These are phyloP conservation scores for Ambispora gerdemannii DNA, from an alignment of 192 early-diverging fungal species.

Conservation along the genomic window DNA sequence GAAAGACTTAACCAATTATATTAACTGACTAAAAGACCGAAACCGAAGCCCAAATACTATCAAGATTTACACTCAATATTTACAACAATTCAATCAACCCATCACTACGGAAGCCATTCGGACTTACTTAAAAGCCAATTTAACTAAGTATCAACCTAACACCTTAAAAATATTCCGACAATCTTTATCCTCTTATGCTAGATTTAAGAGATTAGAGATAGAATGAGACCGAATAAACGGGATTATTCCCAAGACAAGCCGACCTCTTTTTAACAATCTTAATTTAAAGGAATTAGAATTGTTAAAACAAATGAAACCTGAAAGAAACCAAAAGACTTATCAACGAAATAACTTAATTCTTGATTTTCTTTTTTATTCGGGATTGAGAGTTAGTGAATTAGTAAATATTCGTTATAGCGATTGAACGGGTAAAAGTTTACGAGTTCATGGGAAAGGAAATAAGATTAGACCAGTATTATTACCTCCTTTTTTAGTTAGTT, in stretches of 20 bases:
- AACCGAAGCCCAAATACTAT: slow-evolving; percentile 10
- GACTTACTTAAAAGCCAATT: slow-evolving; percentile 3
- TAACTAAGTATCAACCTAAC: slow-evolving; percentile 3
- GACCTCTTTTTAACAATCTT: background rate
- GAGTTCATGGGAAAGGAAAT: slow-evolving; percentile 5
- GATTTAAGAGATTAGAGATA: slow-evolving; percentile 8
- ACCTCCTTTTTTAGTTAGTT: background rate
- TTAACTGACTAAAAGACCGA: slow-evolving; percentile 12
- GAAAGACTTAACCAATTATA: background rate
- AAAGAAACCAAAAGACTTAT: background rate
- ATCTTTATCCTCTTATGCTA: background rate
- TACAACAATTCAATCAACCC: slow-evolving; percentile 1
- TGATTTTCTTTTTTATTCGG: slow-evolving; percentile 11
- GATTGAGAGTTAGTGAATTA: slow-evolving; percentile 12
- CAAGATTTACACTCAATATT: slow-evolving; percentile 5
- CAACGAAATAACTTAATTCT: slow-evolving; percentile 15
- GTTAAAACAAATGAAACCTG: background rate
- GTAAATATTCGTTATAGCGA: slow-evolving; percentile 2
- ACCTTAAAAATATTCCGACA: slow-evolving; percentile 2
- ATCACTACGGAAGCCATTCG: slow-evolving; percentile 1
- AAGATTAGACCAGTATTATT: background rate
- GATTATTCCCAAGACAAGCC: background rate
- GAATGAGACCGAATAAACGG: background rate
- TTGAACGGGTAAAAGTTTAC: background rate
- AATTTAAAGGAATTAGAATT: background rate